These are phyloP conservation scores for Leccinum disarticulatum DNA, from an alignment of 768 basidiomycete species.

Conservation along the genomic window DNA sequence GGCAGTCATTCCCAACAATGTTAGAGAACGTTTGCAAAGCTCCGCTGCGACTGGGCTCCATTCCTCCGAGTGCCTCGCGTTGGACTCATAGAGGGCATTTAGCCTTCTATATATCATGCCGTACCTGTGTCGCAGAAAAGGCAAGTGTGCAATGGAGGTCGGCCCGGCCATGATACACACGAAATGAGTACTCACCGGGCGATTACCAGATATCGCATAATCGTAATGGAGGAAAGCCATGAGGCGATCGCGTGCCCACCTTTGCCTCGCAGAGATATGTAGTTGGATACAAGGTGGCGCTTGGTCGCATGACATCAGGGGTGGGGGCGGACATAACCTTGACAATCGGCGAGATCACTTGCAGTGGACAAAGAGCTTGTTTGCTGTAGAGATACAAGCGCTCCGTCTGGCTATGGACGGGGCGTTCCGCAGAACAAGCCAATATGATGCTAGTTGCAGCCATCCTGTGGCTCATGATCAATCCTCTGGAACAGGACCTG, in stretches of 20 bases:
- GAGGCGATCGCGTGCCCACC: slow-evolving; percentile 31
- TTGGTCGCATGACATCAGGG: slow-evolving; percentile 18
- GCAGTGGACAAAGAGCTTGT: slow-evolving; percentile 8
- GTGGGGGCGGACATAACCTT: slow-evolving; percentile 24
- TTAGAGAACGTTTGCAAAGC: not conserved
- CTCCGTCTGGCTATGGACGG: not conserved
- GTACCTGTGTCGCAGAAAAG: slow-evolving; percentile 9
- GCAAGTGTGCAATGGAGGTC: slow-evolving; percentile 20
- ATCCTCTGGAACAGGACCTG: not conserved
- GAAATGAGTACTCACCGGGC: slow-evolving; percentile 9
- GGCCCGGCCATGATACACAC: not conserved
- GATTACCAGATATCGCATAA: slow-evolving; percentile 16
- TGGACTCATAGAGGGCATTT: not conserved
- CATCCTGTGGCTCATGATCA: slow-evolving; percentile 22
- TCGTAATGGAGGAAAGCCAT: slow-evolving; percentile 11
- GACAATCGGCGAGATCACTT: slow-evolving; percentile 16
- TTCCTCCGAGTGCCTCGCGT: slow-evolving; percentile 4
- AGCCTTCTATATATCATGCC: slow-evolving; percentile 1
- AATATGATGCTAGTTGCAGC: not conserved
- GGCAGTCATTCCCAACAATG: not conserved
- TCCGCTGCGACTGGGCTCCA: slow-evolving; percentile 1
- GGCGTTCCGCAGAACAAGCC: slow-evolving; percentile 2
- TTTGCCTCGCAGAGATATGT: not conserved
- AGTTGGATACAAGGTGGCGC: slow-evolving; percentile 15
- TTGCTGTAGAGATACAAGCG: slow-evolving; percentile 4